Evolutionary conservation across 2,329 filamentous ascomycete species (phyloP).

Genomic region (Alternaria brassicicola): DNA sequence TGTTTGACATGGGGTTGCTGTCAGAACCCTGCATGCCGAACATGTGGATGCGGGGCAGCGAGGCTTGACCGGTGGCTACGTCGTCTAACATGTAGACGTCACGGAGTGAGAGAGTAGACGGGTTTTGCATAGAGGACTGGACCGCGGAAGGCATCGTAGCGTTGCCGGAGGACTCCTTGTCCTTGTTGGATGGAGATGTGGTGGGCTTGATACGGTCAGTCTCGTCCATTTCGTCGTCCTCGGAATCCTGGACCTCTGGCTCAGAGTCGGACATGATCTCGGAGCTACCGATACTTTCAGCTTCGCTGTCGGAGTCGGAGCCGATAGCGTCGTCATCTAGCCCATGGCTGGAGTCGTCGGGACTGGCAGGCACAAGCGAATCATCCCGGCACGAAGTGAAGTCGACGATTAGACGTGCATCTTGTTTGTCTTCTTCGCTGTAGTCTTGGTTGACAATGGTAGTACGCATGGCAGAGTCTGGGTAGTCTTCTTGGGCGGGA

Average conservation of each 20-base stretch:
- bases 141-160: not conserved
- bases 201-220: not conserved
- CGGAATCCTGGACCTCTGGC: conserved; percentile 7
- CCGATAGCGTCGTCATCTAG: conserved; percentile 5
- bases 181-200: not conserved
- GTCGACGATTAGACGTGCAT: not conserved
- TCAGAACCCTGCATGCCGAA: not conserved
- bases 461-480: conserved; percentile 2
- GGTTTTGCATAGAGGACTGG: not conserved
- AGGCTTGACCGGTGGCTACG: not conserved
- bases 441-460: conserved; percentile 6
- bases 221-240: conserved; percentile 9
- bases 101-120: not conserved
- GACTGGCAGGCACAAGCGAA: not conserved
- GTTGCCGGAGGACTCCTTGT: not conserved
- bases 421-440: conserved; percentile 1
- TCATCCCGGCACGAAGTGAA: not conserved
- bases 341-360: not conserved
- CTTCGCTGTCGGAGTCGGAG: conserved; percentile 16
- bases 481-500: conserved; percentile 1
- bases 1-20: not conserved
- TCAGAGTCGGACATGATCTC: conserved; percentile 11
- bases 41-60: conserved; percentile 1
- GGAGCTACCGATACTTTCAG: conserved; percentile 15
- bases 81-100: conserved; percentile 2